Percentiles rank a stretch among this genome's conserved stretches.
Conservation (phyloP, 352 stramenopile species). For the Hyaloperonospora arabidopsidis region DNA sequence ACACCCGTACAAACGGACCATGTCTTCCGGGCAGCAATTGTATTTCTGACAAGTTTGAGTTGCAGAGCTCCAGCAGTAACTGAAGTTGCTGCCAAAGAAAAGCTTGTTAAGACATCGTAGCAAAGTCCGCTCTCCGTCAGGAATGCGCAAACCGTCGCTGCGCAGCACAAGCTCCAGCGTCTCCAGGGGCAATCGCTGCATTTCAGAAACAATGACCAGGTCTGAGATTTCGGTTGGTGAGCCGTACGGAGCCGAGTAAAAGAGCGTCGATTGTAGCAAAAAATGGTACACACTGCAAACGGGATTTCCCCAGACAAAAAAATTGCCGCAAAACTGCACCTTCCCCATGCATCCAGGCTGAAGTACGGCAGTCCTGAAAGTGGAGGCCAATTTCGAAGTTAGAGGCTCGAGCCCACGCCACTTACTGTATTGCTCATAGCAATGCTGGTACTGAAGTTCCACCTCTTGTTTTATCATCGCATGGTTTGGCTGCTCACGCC, state of each 20-base stretch:
- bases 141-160: slow-evolving; percentile 54
- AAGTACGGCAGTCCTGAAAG: slow-evolving; percentile 6
- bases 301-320: slow-evolving; percentile 49
- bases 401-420: slow-evolving; percentile 26
- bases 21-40: slow-evolving; percentile 32
- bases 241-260: slow-evolving; percentile 37
- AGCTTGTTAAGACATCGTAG: slow-evolving; percentile 35
- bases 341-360: slow-evolving; percentile 17
- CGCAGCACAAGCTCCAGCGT: slow-evolving; percentile 50
- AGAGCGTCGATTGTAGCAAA: slow-evolving; percentile 50
- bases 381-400: slow-evolving; percentile 14
- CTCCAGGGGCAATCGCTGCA: slow-evolving; percentile 46
- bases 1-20: slow-evolving; percentile 46
- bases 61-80: slow-evolving; percentile 7
- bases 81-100: slow-evolving; percentile 30
- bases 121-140: slow-evolving; percentile 45
- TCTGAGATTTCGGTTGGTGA: slow-evolving; percentile 23
- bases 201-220: slow-evolving; percentile 29
- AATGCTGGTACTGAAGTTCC: slow-evolving; percentile 33
- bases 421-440: slow-evolving; percentile 21
- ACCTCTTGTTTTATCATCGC: slow-evolving; percentile 20
- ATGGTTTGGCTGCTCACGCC: slow-evolving; percentile 9
- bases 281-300: slow-evolving; percentile 69
- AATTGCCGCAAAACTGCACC: slow-evolving; percentile 22
- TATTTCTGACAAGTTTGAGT: slow-evolving; percentile 11